Evolutionary conservation across 805 yeast genomes (phyloP), one percentile per base, ranked within the genome.

Genomic region (Metschnikowia kunwiensis): DNA sequence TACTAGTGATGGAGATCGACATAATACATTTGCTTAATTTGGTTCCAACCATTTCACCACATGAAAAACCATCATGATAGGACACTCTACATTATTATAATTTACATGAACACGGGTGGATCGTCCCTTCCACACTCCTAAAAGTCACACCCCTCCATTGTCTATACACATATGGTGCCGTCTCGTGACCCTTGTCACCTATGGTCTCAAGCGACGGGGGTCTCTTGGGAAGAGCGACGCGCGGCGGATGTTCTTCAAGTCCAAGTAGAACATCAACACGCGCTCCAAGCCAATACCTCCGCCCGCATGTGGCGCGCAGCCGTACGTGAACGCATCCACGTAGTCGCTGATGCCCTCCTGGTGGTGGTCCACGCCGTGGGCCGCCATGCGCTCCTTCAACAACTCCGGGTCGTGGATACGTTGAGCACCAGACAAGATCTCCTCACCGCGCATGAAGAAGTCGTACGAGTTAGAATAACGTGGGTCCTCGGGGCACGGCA

Each of bases 361-460:
- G 42, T 70, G 68, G 41, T 95, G 86, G 58, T 86, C 86, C 38
- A 93, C 79, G 18, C 77, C 97, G 56, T 84, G 95, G 24, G 74
- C 83, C 32, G 63, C 70, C 84, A 93, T 80, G 70, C 97, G 80
- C 68, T 84, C 77, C 53, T 69, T 74, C 55, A 93, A 77, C 54
- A 93, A 72, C 45, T 72, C 86, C 33, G 95, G 80, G 63, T 93
- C 97, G 62, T 93, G 99, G 53, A 93, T 78, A 78, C 99, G 96
- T 73, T 93, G 99, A 40, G 98, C 99, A 56, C 99, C 99, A n/a
- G 96, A 87, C 52, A 93, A 71, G 55, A 93, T 93, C 70, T 93
- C 99, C 72, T 93, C 98, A 61, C 99, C 99, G 73, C 98, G 84
- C 98, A 93, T 93, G 77, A 93, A 93, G 82, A 93, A 93, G 71